Percentiles rank a stretch among this genome's conserved stretches.
phyloP scores from a whole-genome alignment of 2,329 filamentous ascomycete species.

The Arthrobotrys conoides region DNA sequence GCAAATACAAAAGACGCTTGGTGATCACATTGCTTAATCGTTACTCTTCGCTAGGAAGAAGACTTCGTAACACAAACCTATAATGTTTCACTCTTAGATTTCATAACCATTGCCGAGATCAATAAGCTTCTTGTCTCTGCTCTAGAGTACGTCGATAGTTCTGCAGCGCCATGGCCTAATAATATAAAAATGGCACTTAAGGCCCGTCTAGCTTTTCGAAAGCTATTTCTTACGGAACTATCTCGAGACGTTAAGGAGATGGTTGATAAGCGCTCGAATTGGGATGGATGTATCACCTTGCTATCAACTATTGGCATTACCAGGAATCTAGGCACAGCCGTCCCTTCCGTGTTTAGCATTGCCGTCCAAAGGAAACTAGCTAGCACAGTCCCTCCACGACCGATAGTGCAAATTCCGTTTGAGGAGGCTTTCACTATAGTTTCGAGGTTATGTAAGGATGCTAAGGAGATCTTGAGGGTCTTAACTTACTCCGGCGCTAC shows the following conservation, averaged over 20 bases:
- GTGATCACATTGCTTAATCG: slow-evolving; percentile 29
- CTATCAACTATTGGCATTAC: slow-evolving; percentile 74
- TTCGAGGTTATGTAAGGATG: slow-evolving; percentile 79
- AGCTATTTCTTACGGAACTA: slow-evolving; percentile 73
- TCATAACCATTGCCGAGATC: slow-evolving; percentile 71
- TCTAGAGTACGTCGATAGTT: slow-evolving; percentile 54
- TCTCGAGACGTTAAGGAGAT: slow-evolving; percentile 71
- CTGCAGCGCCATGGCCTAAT: slow-evolving; percentile 68
- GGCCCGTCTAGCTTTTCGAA: slow-evolving; percentile 77
- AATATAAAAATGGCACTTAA: slow-evolving; percentile 73
- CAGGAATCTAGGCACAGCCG: slow-evolving; percentile 74
- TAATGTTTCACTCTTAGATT: slow-evolving; percentile 80
- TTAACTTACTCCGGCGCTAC: slow-evolving; percentile 78
- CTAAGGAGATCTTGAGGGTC: slow-evolving; percentile 77
- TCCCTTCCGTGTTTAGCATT: slow-evolving; percentile 85
- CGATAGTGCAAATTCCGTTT: slow-evolving; percentile 83
- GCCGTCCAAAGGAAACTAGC: slow-evolving; percentile 93
- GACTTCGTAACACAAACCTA: slow-evolving; percentile 96
- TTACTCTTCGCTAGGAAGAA: slow-evolving; percentile 77
- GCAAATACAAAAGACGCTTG: neutral
- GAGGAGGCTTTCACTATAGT: slow-evolving; percentile 80
- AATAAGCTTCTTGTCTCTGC: slow-evolving; percentile 66
- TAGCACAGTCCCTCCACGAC: slow-evolving; percentile 91
- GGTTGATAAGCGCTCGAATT: slow-evolving; percentile 67
- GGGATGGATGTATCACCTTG: slow-evolving; percentile 67